These are phyloP conservation scores for Friedmanniomyces simplex DNA, from an alignment of 495 filamentous ascomycete genomes.

Conservation along the genomic window DNA sequence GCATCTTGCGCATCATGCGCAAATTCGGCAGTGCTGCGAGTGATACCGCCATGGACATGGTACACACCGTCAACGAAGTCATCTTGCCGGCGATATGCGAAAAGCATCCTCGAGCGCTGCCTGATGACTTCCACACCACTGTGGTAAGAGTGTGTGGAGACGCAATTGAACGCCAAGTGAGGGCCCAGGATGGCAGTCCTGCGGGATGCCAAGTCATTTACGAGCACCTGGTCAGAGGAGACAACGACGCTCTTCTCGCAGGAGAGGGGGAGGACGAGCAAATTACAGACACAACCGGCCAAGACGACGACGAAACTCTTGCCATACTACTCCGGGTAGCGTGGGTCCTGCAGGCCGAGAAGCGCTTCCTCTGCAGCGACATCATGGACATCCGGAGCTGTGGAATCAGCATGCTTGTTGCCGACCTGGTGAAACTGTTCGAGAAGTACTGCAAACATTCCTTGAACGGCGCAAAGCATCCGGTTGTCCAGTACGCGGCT, in stretches of 20 bases:
- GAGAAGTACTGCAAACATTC: conserved; percentile 38
- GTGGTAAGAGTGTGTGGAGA: not conserved
- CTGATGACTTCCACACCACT: conserved; percentile 3
- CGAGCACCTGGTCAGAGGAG: conserved; percentile 4
- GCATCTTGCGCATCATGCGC: not conserved
- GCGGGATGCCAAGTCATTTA: not conserved
- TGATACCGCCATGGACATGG: not conserved
- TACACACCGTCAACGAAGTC: conserved; percentile 2
- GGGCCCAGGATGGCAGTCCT: not conserved
- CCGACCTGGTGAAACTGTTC: conserved; percentile 50
- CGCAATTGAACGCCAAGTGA: not conserved
- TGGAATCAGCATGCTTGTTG: conserved; percentile 60
- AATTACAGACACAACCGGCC: not conserved
- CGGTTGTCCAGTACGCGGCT: conserved; percentile 52
- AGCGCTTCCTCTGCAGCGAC: conserved; percentile 48
- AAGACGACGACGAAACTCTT: conserved; percentile 4
- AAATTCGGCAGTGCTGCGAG: not conserved
- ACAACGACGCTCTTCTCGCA: conserved; percentile 7
- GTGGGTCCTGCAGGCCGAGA: conserved; percentile 53
- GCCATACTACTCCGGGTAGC: conserved; percentile 42
- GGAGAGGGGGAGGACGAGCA: not conserved
- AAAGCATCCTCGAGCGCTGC: conserved; percentile 18
- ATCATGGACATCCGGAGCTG: conserved; percentile 82
- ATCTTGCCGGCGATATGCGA: conserved; percentile 13
- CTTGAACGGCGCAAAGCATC: conserved; percentile 30